Base-by-base conservation (phyloP, 106 monocot genomes). In the Acorus calamus region DNA sequence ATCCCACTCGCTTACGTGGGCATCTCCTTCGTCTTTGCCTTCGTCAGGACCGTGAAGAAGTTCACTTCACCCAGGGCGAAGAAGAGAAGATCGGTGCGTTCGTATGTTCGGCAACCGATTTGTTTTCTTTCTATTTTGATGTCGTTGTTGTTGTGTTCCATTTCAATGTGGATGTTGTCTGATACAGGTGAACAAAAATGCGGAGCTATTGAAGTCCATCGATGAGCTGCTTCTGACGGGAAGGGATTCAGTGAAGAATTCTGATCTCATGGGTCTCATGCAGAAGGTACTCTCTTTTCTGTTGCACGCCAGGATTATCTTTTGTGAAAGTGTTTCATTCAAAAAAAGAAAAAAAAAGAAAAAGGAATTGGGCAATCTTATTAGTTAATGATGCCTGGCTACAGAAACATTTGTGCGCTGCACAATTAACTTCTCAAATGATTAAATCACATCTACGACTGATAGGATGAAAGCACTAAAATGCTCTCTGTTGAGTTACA, bases 101-200 rank as follows among this genome's bases (percentile, higher is more conserved):
- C 46, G 4, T 42, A 11, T 8, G 48, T 8, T 10, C 3, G 47
- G 8, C 8, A n/a, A 8, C 4, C 0, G 47, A 10, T 12, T 43
- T 59, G 44, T 63, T 43, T 11, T 47, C 41, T 2, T 49, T 13
- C 50, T 4, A 46, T 13, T 59, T 9, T 48, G 0, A 50, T 5
- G 54, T 49, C 4, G 14, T 50, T 48, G 4, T 49, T 47, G 46
- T 4, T 4, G 14, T 49, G 47, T 10, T 13, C 5, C 11, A 63
- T 14, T 4, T 2, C 50, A 11, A 3, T n/a, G 49, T 63, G 49
- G 49, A 3, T 43, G 44, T 56, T 46, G 14, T 60, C 2, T 60
- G 14, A 64, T 89, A 67, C 69, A 96, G 94, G 91, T 92, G 63
- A 83, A 88, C 56, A 91, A 92, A 72, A 98, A 98, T 74, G 79